These are phyloP conservation scores for Colletotrichum liriopes DNA, from an alignment of 2,329 filamentous ascomycete species.

Conservation along the genomic window DNA sequence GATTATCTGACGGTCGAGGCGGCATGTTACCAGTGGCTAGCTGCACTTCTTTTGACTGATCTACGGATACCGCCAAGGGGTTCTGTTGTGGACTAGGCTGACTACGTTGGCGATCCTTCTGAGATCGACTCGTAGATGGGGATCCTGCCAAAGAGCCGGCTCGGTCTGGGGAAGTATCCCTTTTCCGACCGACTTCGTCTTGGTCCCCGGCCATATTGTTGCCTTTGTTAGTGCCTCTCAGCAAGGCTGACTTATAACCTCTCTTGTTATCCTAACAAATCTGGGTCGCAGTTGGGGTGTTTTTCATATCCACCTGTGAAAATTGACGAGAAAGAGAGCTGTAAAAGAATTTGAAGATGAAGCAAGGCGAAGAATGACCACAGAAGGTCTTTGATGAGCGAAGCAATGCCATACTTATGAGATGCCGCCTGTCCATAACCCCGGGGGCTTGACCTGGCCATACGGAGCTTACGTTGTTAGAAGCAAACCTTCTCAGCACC, in stretches of 20 bases:
- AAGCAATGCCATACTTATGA: slow-evolving; percentile 8
- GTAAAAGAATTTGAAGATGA: not conserved
- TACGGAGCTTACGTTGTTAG: not conserved
- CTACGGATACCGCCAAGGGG: too few relatives aligned
- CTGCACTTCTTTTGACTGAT: not conserved
- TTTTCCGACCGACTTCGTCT: not conserved
- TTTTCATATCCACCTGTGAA: not conserved
- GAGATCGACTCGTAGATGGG: not conserved
- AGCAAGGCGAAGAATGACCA: not conserved
- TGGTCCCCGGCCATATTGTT: not conserved
- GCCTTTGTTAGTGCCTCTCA: not conserved
- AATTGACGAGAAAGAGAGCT: not conserved
- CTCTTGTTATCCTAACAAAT: not conserved
- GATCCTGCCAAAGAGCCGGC: not conserved
- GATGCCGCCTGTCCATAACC: too few relatives aligned
- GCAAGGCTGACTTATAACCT: not conserved
- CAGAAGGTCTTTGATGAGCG: not conserved
- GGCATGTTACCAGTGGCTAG: not conserved
- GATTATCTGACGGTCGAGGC: not conserved
- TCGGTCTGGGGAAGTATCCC: not conserved
- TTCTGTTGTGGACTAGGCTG: not conserved
- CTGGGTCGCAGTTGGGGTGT: not conserved
- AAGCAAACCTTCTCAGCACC: not conserved
- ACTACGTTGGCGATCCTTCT: not conserved
- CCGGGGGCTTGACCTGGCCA: not conserved